Evolutionary conservation across 441 rosid species (phyloP), one percentile per base, ranked within the genome.

Genomic region (Jatropha podagrica): DNA sequence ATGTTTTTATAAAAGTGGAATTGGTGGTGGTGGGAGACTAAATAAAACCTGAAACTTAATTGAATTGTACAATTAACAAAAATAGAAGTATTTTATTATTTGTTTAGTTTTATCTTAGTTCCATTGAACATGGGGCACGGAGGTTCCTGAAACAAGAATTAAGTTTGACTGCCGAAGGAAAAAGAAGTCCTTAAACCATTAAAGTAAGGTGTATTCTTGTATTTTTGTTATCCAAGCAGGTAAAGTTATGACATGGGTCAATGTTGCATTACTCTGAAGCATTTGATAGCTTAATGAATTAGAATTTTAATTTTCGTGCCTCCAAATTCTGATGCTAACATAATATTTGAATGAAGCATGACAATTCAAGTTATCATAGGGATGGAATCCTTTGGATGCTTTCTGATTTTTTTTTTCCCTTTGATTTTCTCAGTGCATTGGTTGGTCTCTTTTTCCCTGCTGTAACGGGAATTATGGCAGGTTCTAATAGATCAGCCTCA

Each of bases 391-490:
- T 27, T 48, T 49, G 27, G 27, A 37, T 68, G 44, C 58, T 48
- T 72, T 78, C 68, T 62, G 77, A 58, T 62, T 40, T 75, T 62
- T 75, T 62, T 78, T 46, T 81, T 69, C 70, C 32, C 46, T 69
- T 49, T 44, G 46, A 51, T 76, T 71, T 74, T 55, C 87, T 38
- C 94, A 96, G 99, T 92, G 93, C 95, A 37, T 81, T 96, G 92
- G 98, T 96, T 70, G 98, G 99, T 79, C 94, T 96, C 74, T 96
- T 92, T 84, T 96, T 96, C 81, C 99, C 99, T 79, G 99, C 99
- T 73, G 98, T 96, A 71, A 96, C 99, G 5, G 99, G 98, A 80
- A 94, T 96, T 75, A 96, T 96, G 99, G 98, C 99, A 20, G 98
- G 99, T 65, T 96, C 98, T 74, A 96, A 96, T 84, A 90, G 99